These are phyloP conservation scores for Wickerhamiella nectarea DNA, from an alignment of 805 yeast species.

Conservation along the genomic window DNA sequence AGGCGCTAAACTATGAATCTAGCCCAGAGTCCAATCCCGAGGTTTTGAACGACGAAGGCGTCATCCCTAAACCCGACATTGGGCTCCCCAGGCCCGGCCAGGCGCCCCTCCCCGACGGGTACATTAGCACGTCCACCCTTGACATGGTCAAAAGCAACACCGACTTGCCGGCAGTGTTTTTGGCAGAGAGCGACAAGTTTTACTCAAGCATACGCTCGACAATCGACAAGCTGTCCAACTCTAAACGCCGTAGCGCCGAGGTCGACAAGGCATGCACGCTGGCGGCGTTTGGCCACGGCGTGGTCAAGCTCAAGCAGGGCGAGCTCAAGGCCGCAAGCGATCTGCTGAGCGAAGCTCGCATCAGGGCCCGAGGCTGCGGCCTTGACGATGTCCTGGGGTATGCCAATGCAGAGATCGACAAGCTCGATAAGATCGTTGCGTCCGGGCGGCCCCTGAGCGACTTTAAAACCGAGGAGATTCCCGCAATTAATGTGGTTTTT, in stretches of 20 bases:
- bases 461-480: constrained; percentile 4
- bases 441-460: constrained; percentile 6
- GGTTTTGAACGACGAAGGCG: constrained; percentile 21
- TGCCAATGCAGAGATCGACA: constrained; percentile 52
- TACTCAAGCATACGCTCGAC: constrained; percentile 16
- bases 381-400: constrained; percentile 47
- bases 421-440: constrained; percentile 27
- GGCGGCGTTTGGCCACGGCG: constrained; percentile 78
- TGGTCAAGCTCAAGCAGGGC: constrained; percentile 49
- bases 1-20: constrained; percentile 45
- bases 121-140: constrained; percentile 7
- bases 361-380: constrained; percentile 54
- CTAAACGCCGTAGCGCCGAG: constrained; percentile 15
- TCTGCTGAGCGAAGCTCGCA: constrained; percentile 51
- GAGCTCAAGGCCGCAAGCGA: constrained; percentile 45
- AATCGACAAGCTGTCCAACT: constrained; percentile 9
- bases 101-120: constrained; percentile 1
- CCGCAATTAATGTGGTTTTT: constrained; percentile 7
- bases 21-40: constrained; percentile 11
- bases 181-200: constrained; percentile 11
- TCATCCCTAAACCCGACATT: background rate
- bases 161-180: constrained; percentile 12
- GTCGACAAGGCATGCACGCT: constrained; percentile 60
- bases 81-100: background rate
- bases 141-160: constrained; percentile 10